Evolutionary conservation across 2,329 filamentous ascomycete species (phyloP), one percentile per base, ranked within the genome.

Genomic region (Sclerotinia borealis): DNA sequence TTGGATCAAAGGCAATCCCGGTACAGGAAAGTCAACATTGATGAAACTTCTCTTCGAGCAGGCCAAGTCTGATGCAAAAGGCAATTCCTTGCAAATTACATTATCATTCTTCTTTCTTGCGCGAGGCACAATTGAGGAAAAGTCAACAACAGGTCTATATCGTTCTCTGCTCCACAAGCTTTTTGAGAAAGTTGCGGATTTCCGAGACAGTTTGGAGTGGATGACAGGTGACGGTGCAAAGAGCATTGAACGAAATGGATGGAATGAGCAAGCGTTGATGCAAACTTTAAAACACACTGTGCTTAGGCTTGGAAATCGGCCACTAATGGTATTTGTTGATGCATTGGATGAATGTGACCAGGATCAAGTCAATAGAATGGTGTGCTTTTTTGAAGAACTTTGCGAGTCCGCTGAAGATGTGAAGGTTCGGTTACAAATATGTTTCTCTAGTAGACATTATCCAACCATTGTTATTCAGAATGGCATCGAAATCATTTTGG

Each of bases 101-200:
- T 41, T 80, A 1, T 77, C 76, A 25, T 75, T 76, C 65, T 75
- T 75, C 66, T 73, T 68, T 41, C 66, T 65, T 47, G 69, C 67
- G 62, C 68, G 68, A 29, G 71, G 67, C 34, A 69, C 65, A 43
- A 0, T 71, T 0, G 67, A 83, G 10, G 81, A 85, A 51, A 81
- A 74, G 59, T 77, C 80, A 0, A 73, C 75, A 0, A 31, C 72
- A 0, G 83, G 83, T 0, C 76, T 85, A 71, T 84, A 83, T 65
- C 76, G 81, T 3, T 81, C 80, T 0, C 61, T 85, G 0, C 61
- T 85, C 0, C 65, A 73, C 1, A 80, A 85, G 45, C 69, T 85
- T 0, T 69, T 85, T 0, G 29, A 73, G 0, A 66, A 70, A 0
- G 63, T 72, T 0, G 71, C 75, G 0, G 71, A 77, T 0, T 69